These are phyloP conservation scores for Tremella fuciformis DNA, from an alignment of 768 basidiomycete genomes.

Conservation along the genomic window DNA sequence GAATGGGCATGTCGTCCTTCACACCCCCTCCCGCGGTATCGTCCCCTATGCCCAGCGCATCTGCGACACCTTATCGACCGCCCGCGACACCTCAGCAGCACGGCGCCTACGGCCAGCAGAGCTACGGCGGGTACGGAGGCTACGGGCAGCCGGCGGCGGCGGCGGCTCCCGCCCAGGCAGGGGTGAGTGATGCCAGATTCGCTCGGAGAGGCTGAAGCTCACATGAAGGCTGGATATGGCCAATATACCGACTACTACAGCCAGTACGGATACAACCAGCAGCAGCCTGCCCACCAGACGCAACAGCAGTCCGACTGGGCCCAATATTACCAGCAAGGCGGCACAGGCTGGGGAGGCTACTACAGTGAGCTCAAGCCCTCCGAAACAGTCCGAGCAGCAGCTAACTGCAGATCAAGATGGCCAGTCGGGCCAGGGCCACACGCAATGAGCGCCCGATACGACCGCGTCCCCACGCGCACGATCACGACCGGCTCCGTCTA, in stretches of 20 bases:
- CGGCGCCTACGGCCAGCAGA: background rate
- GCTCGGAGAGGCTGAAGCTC: background rate
- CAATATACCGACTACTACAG: slow-evolving; percentile 28
- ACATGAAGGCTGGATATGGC: slow-evolving; percentile 32
- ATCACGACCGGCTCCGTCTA: no score
- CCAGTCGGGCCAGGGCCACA: slow-evolving; percentile 4
- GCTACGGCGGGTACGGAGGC: background rate
- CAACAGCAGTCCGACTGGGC: slow-evolving; percentile 29
- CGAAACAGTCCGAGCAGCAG: background rate
- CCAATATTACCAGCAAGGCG: slow-evolving; percentile 31
- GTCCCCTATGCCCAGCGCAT: background rate
- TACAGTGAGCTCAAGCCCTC: slow-evolving; percentile 31
- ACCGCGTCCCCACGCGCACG: no score
- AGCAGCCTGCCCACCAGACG: slow-evolving; percentile 33
- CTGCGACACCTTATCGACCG: slow-evolving; percentile 1
- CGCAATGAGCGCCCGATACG: background rate
- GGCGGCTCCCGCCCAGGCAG: slow-evolving; percentile 63
- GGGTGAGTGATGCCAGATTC: slow-evolving; percentile 71
- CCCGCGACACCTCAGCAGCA: slow-evolving; percentile 60
- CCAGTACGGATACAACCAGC: slow-evolving; percentile 40
- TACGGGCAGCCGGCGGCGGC: slow-evolving; percentile 34
- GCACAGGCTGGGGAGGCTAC: slow-evolving; percentile 34
- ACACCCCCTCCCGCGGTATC: slow-evolving; percentile 1
- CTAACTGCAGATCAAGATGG: slow-evolving; percentile 20
- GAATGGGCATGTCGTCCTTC: slow-evolving; percentile 12